Conservation (phyloP, 2,329 filamentous ascomycete species). For the Botryotinia calthae region DNA sequence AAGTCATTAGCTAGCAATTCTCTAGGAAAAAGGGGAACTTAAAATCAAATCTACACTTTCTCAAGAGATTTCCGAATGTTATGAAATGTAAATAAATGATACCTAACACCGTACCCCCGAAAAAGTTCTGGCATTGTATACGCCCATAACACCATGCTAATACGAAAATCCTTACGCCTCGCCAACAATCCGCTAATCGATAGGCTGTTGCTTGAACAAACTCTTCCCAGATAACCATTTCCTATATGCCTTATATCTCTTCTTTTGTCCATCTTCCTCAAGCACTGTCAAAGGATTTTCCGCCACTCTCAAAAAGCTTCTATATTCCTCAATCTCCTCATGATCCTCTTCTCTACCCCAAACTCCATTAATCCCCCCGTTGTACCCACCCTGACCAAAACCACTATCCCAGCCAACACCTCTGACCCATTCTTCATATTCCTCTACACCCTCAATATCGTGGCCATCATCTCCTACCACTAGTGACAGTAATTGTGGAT, state of each 20-base stretch:
- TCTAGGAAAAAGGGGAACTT: not conserved
- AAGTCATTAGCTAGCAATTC: rapidly evolving
- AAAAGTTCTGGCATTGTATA: not conserved
- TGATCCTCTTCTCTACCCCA: slow-evolving; percentile 50
- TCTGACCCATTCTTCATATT: slow-evolving; percentile 75
- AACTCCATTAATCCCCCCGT: slow-evolving; percentile 67
- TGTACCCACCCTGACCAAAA: slow-evolving; percentile 64
- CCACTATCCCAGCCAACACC: slow-evolving; percentile 52
- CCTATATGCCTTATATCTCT: slow-evolving; percentile 92
- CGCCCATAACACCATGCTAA: not conserved
- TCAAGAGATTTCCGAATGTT: not conserved
- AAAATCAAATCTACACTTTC: not conserved
- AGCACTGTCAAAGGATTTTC: slow-evolving; percentile 86
- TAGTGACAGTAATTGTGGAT: slow-evolving; percentile 84
- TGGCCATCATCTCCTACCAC: slow-evolving; percentile 63
- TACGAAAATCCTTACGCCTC: not conserved
- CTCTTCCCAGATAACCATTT: slow-evolving; percentile 96
- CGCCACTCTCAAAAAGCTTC: slow-evolving; percentile 70
- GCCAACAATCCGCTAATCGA: slow-evolving; percentile 39
- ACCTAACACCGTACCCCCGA: not conserved
- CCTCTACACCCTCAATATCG: slow-evolving; percentile 59
- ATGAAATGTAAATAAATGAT: not conserved
- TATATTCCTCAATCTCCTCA: slow-evolving; percentile 67
- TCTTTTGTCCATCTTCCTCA: slow-evolving; percentile 83
- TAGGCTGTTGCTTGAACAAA: slow-evolving; percentile 85